These are phyloP conservation scores for Pseudogymnoascus sp. DNA, from an alignment of 2,329 filamentous ascomycete genomes.

Conservation along the genomic window DNA sequence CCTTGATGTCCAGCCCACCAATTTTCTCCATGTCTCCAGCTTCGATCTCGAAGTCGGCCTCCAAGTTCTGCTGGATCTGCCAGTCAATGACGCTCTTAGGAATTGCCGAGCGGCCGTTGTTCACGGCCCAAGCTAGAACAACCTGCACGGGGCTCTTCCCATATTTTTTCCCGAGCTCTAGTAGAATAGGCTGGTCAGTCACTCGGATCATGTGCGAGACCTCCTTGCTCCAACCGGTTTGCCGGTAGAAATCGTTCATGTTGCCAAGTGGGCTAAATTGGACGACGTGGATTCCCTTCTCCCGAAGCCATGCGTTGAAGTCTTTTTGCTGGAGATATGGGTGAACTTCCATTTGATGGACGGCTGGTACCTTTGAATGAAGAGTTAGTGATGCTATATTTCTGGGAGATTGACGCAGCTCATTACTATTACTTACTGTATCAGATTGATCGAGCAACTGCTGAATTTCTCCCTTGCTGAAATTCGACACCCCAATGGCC, in stretches of 20 bases:
- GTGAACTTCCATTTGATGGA: conserved; percentile 24
- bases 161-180: conserved; percentile 24
- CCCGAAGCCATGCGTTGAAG: conserved; percentile 20
- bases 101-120: conserved; percentile 28
- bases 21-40: conserved; percentile 40
- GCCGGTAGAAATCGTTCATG: conserved; percentile 28
- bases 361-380: conserved; percentile 14
- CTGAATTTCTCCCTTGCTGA: conserved; percentile 13
- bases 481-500: conserved; percentile 26
- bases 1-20: conserved; percentile 26
- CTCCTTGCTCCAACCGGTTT: conserved; percentile 25
- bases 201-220: conserved; percentile 24
- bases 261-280: conserved; percentile 31
- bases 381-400: background rate
- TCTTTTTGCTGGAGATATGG: conserved; percentile 21
- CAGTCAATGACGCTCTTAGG: conserved; percentile 31
- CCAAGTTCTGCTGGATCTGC: conserved; percentile 25
- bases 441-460: background rate
- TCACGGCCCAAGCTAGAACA: conserved; percentile 30
- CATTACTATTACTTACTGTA: background rate
- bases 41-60: conserved; percentile 30
- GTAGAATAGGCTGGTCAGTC: conserved; percentile 23
- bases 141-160: conserved; percentile 28
- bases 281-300: conserved; percentile 27
- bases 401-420: background rate